Evolutionary conservation across 2,329 filamentous ascomycete species (phyloP).

Genomic region (Phialophora tarda): DNA sequence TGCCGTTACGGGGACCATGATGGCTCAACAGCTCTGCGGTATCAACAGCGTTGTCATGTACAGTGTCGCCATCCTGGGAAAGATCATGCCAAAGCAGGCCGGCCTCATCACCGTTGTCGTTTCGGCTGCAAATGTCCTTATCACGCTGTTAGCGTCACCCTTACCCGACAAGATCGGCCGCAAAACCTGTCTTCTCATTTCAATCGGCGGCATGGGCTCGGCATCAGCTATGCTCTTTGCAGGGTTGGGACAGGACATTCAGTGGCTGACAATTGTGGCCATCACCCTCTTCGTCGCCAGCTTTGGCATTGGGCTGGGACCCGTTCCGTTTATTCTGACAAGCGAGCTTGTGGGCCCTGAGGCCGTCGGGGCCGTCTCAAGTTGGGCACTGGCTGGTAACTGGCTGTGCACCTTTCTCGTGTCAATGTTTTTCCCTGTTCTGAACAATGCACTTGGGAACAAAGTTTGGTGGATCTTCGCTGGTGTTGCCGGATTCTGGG

Average conservation of each 20-base stretch:
- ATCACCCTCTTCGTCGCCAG: conserved; percentile 85
- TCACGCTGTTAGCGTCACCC: conserved; percentile 79
- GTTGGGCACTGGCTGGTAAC: conserved; percentile 83
- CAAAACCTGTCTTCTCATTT: conserved; percentile 81
- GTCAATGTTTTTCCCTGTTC: conserved; percentile 90
- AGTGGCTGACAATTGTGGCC: conserved; percentile 76
- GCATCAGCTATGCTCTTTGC: conserved; percentile 78
- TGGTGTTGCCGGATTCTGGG: conserved; percentile 70
- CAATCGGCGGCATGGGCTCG: conserved; percentile 81
- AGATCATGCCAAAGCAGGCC: conserved; percentile 79
- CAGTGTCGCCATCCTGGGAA: conserved; percentile 83
- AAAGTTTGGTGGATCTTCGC: conserved; percentile 94
- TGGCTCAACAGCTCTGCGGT: conserved; percentile 87
- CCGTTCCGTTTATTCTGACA: conserved; percentile 91
- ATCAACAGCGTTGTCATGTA: conserved; percentile 99
- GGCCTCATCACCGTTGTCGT: conserved; percentile 85
- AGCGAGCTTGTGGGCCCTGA: conserved; percentile 89
- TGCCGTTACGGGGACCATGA: conserved; percentile 84
- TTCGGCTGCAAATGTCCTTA: conserved; percentile 81
- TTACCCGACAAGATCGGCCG: conserved; percentile 82
- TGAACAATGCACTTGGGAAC: conserved; percentile 77
- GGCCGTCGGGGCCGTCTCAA: conserved; percentile 88
- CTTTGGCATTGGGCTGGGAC: conserved; percentile 88
- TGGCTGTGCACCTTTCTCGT: conserved; percentile 91
- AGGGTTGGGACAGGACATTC: conserved; percentile 74